These are phyloP conservation scores for Filobasidium floriforme DNA, from an alignment of 768 basidiomycete species.

Conservation along the genomic window DNA sequence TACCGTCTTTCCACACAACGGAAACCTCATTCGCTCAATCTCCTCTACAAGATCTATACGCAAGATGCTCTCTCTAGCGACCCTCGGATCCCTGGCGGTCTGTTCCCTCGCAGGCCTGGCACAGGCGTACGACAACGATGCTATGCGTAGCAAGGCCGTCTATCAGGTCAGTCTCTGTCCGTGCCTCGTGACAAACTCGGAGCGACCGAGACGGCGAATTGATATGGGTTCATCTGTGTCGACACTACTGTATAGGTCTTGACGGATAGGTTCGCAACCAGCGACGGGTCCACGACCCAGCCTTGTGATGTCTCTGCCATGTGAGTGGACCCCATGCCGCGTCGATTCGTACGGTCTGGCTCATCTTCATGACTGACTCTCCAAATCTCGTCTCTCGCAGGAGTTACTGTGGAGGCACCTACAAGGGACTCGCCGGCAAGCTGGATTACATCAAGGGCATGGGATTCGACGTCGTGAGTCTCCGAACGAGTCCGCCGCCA, in stretches of 20 bases:
- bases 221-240: background rate
- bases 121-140: conserved; percentile 16
- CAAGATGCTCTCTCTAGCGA: background rate
- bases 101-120: background rate
- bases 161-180: conserved; percentile 14
- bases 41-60: background rate
- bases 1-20: too few relatives aligned
- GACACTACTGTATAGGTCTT: conserved; percentile 26
- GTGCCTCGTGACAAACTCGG: too few relatives aligned
- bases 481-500: too few relatives aligned
- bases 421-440: conserved; percentile 32
- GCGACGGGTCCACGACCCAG: conserved; percentile 24
- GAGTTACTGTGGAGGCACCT: conserved; percentile 42
- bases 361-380: conserved; percentile 21
- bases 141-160: conserved; percentile 16
- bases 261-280: conserved; percentile 44
- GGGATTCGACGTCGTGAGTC: conserved; percentile 39
- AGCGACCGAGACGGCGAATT: background rate
- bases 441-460: conserved; percentile 45
- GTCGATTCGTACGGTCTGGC: too few relatives aligned
- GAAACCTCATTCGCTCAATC: background rate
- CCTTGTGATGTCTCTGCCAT: conserved; percentile 27
- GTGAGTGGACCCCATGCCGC: too few relatives aligned
- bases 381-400: background rate
- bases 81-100: background rate